A percentile compares a stretch with the other conserved stretches of the same genome.
Evolutionary conservation across 73 alveolate species (phyloP).

Genomic region (Stentor coeruleus): DNA sequence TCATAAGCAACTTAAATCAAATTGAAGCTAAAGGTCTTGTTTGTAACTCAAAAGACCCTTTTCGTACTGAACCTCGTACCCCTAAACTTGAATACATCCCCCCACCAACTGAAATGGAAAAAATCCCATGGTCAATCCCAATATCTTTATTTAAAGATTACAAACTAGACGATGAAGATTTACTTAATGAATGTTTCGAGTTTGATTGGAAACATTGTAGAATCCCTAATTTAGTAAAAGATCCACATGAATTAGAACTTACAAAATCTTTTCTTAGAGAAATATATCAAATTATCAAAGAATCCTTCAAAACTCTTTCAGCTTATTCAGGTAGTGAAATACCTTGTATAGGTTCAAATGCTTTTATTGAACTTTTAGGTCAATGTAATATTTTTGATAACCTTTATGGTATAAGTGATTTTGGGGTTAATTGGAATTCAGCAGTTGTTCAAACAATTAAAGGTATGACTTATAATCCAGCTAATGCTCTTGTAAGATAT

Average conservation of each 20-base stretch:
- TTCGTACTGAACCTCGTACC: background rate
- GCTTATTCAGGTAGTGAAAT: background rate
- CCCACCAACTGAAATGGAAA: background rate
- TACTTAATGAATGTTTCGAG: background rate
- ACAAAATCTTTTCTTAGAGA: background rate
- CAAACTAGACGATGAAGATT: background rate
- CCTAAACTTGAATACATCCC: background rate
- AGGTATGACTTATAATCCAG: background rate
- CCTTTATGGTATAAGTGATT: background rate
- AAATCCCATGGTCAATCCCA: background rate
- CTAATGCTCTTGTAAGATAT: background rate
- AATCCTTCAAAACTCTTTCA: background rate
- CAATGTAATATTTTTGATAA: background rate
- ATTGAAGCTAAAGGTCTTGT: background rate
- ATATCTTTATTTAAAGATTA: background rate
- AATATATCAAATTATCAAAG: background rate
- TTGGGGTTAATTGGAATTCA: constrained; percentile 1
- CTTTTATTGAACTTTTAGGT: background rate
- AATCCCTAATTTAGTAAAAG: background rate
- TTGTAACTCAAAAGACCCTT: background rate
- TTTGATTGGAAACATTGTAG: constrained; percentile 10
- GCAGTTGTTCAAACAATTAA: background rate
- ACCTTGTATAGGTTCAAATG: background rate
- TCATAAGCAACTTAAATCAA: background rate
- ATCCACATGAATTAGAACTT: background rate